Evolutionary conservation across 345 rosid genomes (phyloP), one percentile per base, ranked within the genome.

Genomic region (Kernera saxatilis): DNA sequence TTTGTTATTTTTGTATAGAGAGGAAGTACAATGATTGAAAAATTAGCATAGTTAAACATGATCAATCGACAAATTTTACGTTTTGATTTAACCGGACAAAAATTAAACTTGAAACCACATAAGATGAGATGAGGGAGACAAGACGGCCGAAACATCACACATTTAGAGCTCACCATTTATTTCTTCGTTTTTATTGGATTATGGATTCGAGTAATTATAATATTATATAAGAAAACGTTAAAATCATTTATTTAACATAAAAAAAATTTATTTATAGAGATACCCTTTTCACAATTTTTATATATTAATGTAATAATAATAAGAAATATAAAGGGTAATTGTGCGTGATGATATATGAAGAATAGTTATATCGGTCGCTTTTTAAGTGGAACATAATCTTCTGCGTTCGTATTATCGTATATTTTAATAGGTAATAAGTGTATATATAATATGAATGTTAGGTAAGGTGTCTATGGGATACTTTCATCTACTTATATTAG

Each of bases 361-460:
- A 2, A 30, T 22, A 6, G 3, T 26, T 35, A 33, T 23, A 46
- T 53, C 4, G 10, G 19, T 73, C 10, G 50, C 41, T 26, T 50
- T 64, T 23, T 50, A 2, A 67, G 73, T 74, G 78, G 62, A 69
- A 60, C 52, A 43, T 12, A 73, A 65, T 64, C 30, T 30, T 74
- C 54, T 58, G 78, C 62, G 61, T 48, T 66, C 39, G 54, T 40
- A 55, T 57, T 54, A 37, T 66, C 39, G 54, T 40, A 55, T 57
- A 67, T 57, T n/a, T 67, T 43, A 67, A 19, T 21, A 30, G 36
- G 9, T 45, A 37, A 26, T 17, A 18, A 73, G 33, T 46, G 59
- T 35, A 10, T 56, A 67, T 33, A 36, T 44, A 46, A 21, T 37
- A 44, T n/a, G 17, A 4, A 65, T 29, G 60, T 57, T 51, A 74